These are phyloP conservation scores for Ogataea hybrid DNA, from an alignment of 1,139 yeast species.

Conservation along the genomic window DNA sequence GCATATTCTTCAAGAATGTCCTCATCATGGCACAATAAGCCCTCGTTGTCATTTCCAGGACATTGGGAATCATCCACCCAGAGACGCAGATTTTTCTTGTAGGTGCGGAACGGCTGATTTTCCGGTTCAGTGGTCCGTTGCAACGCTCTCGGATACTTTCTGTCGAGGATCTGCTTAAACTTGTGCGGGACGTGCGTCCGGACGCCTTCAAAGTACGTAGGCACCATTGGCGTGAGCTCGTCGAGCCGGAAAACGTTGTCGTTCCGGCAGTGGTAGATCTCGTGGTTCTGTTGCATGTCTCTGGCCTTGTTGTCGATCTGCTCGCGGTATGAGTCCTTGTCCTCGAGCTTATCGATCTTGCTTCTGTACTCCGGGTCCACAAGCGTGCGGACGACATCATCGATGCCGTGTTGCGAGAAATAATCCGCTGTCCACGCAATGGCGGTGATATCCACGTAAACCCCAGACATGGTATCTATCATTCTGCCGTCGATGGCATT, in stretches of 20 bases:
- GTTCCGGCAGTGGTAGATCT: slow-evolving; percentile 51
- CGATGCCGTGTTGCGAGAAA: slow-evolving; percentile 22
- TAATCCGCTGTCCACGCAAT: slow-evolving; percentile 37
- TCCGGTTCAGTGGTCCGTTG: slow-evolving; percentile 22
- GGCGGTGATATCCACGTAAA: slow-evolving; percentile 60
- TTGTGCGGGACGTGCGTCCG: slow-evolving; percentile 45
- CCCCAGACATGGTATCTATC: slow-evolving; percentile 52
- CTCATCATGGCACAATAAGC: slow-evolving; percentile 20
- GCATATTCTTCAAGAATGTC: slow-evolving; percentile 22
- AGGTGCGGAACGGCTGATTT: slow-evolving; percentile 22
- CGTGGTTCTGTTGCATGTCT: slow-evolving; percentile 24
- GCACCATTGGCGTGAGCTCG: slow-evolving; percentile 44
- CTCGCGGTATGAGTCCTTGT: slow-evolving; percentile 24
- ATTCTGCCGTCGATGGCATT: slow-evolving; percentile 62
- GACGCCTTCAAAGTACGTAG: slow-evolving; percentile 53
- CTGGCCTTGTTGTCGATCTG: slow-evolving; percentile 24
- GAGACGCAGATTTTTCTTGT: slow-evolving; percentile 20
- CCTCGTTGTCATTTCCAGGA: slow-evolving; percentile 21
- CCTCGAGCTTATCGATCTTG: slow-evolving; percentile 26
- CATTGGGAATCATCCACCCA: slow-evolving; percentile 28
- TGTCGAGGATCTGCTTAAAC: slow-evolving; percentile 36
- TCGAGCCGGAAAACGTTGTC: slow-evolving; percentile 46
- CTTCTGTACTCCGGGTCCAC: slow-evolving; percentile 39
- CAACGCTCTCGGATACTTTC: slow-evolving; percentile 42
- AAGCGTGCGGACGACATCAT: slow-evolving; percentile 29